phyloP scores from a whole-genome alignment of 768 basidiomycete genomes.

The Porpolomopsis calyptriformis region DNA sequence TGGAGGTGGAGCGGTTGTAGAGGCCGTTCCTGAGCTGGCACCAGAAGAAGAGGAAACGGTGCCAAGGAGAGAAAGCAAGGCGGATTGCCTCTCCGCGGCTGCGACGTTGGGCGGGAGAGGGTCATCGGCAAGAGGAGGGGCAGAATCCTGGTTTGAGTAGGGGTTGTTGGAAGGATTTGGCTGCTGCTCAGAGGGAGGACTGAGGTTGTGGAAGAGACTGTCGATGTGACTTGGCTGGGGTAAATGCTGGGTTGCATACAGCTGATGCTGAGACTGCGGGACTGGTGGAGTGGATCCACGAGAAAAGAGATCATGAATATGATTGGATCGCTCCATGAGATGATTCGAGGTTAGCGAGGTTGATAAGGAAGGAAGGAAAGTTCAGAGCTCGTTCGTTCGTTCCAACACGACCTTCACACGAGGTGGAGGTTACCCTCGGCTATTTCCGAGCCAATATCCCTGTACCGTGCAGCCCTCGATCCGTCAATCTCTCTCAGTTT shows the following conservation, averaged over 20 bases:
- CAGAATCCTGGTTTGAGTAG: slow-evolving; percentile 25
- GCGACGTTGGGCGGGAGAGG: slow-evolving; percentile 31
- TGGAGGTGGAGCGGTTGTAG: slow-evolving; percentile 15
- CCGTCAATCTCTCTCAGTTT: slow-evolving; percentile 58
- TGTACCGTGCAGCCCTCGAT: too few relatives aligned
- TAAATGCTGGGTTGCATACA: slow-evolving; percentile 28
- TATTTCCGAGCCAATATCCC: too few relatives aligned
- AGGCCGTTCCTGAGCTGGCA: slow-evolving; percentile 13
- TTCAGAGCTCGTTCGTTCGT: neutral
- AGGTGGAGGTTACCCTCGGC: slow-evolving; percentile 2
- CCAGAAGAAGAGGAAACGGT: slow-evolving; percentile 27
- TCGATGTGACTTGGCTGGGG: slow-evolving; percentile 49
- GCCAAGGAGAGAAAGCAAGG: slow-evolving; percentile 60
- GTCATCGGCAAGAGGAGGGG: slow-evolving; percentile 34
- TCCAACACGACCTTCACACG: slow-evolving; percentile 5
- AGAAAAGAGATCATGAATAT: slow-evolving; percentile 41
- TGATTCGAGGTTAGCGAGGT: neutral
- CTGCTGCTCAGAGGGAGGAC: slow-evolving; percentile 32
- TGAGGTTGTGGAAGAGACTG: slow-evolving; percentile 52
- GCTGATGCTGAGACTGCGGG: slow-evolving; percentile 23
- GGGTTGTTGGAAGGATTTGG: slow-evolving; percentile 16
- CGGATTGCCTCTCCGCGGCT: slow-evolving; percentile 60
- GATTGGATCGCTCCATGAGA: slow-evolving; percentile 4
- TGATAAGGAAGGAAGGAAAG: neutral
- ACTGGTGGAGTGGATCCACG: slow-evolving; percentile 44